These are phyloP conservation scores for Amanita jacksonii DNA, from an alignment of 768 basidiomycete genomes.

Conservation along the genomic window DNA sequence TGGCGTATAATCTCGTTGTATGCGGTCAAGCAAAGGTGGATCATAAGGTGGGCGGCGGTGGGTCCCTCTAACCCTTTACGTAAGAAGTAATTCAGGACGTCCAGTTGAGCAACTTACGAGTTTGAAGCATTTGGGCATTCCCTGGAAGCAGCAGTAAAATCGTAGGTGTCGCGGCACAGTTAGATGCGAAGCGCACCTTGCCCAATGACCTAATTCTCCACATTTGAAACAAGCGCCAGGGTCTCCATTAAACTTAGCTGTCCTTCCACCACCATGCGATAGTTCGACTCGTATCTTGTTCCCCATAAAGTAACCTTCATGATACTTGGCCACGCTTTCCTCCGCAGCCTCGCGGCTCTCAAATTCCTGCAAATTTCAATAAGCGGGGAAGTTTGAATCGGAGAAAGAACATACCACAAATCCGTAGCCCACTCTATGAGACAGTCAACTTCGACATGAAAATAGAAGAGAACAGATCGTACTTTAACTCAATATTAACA, in stretches of 20 bases:
- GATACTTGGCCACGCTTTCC: conserved; percentile 79
- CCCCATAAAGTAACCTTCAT: conserved; percentile 88
- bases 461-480: conserved; percentile 21
- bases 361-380: conserved; percentile 52
- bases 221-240: conserved; percentile 87
- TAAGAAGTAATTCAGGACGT: neutral
- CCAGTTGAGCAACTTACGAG: conserved; percentile 32
- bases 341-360: conserved; percentile 74
- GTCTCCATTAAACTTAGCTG: conserved; percentile 75
- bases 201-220: conserved; percentile 83
- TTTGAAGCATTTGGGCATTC: conserved; percentile 59
- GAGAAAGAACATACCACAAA: conserved; percentile 63
- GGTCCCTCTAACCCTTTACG: conserved; percentile 17
- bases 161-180: neutral
- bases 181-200: conserved; percentile 43
- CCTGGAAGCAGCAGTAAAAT: conserved; percentile 25
- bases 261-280: conserved; percentile 76
- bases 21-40: conserved; percentile 46
- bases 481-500: conserved; percentile 76
- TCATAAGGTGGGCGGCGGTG: conserved; percentile 38
- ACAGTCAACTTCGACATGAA: neutral
- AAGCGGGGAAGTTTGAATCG: conserved; percentile 6
- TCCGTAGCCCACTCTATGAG: conserved; percentile 68
- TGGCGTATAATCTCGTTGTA: conserved; percentile 46
- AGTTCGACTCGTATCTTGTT: conserved; percentile 86